A percentile compares a stretch with the other conserved stretches of the same genome.
These are phyloP conservation scores for Balamuthia mandrillaris DNA, from an alignment of 208 protist species.

Conservation along the genomic window DNA sequence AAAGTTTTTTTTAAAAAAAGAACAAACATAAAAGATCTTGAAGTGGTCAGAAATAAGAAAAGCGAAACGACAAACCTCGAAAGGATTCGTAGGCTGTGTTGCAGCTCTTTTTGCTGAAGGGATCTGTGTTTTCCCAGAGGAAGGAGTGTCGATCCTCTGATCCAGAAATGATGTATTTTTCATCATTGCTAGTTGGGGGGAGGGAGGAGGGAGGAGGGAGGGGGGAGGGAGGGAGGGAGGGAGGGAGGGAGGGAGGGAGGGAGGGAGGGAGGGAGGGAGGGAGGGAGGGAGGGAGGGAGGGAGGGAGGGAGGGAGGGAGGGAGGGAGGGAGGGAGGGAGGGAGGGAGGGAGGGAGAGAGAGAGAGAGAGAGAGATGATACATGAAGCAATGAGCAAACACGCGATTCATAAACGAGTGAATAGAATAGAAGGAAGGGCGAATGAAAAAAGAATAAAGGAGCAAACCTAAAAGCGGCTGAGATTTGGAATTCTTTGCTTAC, in stretches of 20 bases:
- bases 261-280: not conserved
- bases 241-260: not conserved
- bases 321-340: no score
- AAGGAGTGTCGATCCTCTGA: constrained; percentile 1
- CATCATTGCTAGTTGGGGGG: not conserved
- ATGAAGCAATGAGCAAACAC: no score
- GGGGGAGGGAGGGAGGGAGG: not conserved
- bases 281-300: not conserved
- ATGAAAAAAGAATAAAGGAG: no score
- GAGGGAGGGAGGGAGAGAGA: no score
- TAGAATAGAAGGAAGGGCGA: no score
- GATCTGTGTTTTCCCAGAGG: constrained; percentile 14
- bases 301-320: no score
- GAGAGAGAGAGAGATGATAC: no score
- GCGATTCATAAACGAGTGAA: no score
- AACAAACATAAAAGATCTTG: not conserved
- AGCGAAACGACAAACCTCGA: not conserved
- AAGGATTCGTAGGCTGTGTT: constrained; percentile 23
- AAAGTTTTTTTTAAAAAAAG: not conserved
- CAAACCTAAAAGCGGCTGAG: constrained; percentile 8
- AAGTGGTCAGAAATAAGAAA: not conserved
- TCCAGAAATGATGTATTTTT: not conserved
- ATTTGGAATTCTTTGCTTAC: not conserved
- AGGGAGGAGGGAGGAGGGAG: not conserved
- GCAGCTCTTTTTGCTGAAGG: not conserved